Percentiles rank a stretch among this genome's conserved stretches.
phyloP scores from a whole-genome alignment of 2,329 filamentous ascomycete genomes.

The Phoma sp. region DNA sequence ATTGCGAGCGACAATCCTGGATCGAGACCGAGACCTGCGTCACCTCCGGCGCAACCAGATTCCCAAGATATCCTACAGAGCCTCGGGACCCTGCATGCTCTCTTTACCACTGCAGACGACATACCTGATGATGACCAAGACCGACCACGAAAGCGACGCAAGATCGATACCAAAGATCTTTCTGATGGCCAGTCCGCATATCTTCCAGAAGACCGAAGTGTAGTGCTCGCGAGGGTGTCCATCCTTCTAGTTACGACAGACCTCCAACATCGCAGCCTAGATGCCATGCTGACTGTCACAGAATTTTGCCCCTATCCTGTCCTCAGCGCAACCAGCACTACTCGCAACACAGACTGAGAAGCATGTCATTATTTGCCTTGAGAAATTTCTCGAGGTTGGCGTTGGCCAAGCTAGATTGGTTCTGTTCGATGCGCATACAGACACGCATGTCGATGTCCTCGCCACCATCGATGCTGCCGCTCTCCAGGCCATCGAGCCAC shows the following conservation, averaged over 20 bases:
- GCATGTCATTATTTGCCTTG: slow-evolving; percentile 29
- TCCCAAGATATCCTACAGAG: slow-evolving; percentile 19
- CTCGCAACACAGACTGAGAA: neutral
- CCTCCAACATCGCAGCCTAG: neutral
- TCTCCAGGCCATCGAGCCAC: slow-evolving; percentile 24
- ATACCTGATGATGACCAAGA: slow-evolving; percentile 10
- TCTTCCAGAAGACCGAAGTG: slow-evolving; percentile 27
- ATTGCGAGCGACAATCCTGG: neutral
- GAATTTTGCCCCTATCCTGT: too few species aligned
- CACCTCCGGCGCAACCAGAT: neutral
- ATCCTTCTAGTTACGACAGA: slow-evolving; percentile 28
- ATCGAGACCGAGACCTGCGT: neutral
- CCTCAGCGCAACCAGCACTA: neutral
- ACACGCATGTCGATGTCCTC: slow-evolving; percentile 24
- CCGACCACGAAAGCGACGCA: slow-evolving; percentile 38
- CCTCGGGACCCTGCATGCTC: slow-evolving; percentile 17
- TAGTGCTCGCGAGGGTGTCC: slow-evolving; percentile 36
- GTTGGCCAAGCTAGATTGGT: slow-evolving; percentile 21
- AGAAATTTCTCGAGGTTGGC: slow-evolving; percentile 25
- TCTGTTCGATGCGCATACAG: slow-evolving; percentile 24
- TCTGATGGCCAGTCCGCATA: slow-evolving; percentile 3
- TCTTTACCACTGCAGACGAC: slow-evolving; percentile 23
- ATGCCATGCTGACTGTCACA: neutral
- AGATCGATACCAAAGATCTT: slow-evolving; percentile 19
- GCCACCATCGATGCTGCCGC: slow-evolving; percentile 23